Base-by-base conservation (phyloP, 2,329 filamentous ascomycete genomes). In the Periconia sp. region DNA sequence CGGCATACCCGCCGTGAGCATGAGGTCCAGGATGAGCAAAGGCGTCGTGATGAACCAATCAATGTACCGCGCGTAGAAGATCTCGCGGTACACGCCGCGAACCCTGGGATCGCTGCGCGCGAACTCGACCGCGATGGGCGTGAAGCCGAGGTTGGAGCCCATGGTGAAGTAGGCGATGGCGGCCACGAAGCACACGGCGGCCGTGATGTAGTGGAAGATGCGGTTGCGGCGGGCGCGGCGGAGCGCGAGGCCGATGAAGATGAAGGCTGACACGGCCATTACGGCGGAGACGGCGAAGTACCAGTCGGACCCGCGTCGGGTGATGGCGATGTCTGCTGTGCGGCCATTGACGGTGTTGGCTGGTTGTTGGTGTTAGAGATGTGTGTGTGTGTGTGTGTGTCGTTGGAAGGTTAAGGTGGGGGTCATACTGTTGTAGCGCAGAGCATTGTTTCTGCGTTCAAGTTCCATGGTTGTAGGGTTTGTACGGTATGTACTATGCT, bases 11-110 rank as follows among this genome's bases (percentile, higher is more conserved):
- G 80, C 84, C 0, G 85, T 87, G 18, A 90, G 75, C 41, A 89
- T 76, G 1, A 90, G 68, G 54, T 87, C 83, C 48, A 84, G 69
- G 1, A 89, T 78, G 7, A 90, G 74, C 1, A 89, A 75, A 8
- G 86, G 85, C 1, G 85, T 88, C 1, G 85, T 88, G 58, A 87
- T 77, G 69, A 80, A 73, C 83, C 83, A 86, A 61, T 86, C 84
- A 56, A 88, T 83, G 70, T 87, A 88, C 42, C 85, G 78, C 40
- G 85, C 84, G 59, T 86, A 88, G 72, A 86, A 88, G 64, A 89
- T 82, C 65, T 87, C 81, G 41, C 87, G 81, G 46, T 81, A 82
- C 1, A 72, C 67, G 6, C 83, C 83, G 2, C 70, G 56, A 2
- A 82, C 77, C 6, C 77, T 75, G 14, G 75, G 71, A 49, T 75